Percentiles rank a stretch among this genome's conserved stretches.
phyloP scores from a whole-genome alignment of 768 basidiomycete species.

The Clavulina sp. region DNA sequence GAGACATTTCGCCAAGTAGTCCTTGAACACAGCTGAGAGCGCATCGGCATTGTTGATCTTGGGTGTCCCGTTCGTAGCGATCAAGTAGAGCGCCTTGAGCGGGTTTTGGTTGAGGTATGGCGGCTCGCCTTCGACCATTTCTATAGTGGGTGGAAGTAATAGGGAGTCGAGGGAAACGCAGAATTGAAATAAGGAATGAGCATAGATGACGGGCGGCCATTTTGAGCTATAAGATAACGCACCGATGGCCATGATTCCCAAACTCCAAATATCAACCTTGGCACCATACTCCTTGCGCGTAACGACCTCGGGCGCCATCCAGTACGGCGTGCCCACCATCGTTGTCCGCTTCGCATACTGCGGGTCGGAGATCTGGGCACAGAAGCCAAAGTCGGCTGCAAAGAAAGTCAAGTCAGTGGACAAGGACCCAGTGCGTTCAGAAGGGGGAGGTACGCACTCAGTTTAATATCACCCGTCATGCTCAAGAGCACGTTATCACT shows the following conservation, averaged over 20 bases:
- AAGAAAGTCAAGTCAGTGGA: background rate
- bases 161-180: background rate
- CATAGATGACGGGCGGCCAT: background rate
- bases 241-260: constrained; percentile 96
- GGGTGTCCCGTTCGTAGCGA: constrained; percentile 96
- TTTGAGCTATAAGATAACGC: constrained; percentile 15
- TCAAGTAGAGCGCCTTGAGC: constrained; percentile 89
- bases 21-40: constrained; percentile 60
- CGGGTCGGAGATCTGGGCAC: constrained; percentile 86
- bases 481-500: constrained; percentile 91
- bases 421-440: background rate
- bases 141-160: background rate
- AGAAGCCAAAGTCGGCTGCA: constrained; percentile 95
- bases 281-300: constrained; percentile 95
- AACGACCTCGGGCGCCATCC: constrained; percentile 98
- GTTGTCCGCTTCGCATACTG: constrained; percentile 84
- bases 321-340: constrained; percentile 97
- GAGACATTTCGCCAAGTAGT: constrained; percentile 73
- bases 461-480: constrained; percentile 89
- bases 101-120: constrained; percentile 95
- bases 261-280: constrained; percentile 95
- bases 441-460: constrained; percentile 45
- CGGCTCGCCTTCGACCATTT: constrained; percentile 97
- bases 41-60: constrained; percentile 82
- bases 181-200: background rate